Base-by-base conservation (phyloP, 2,329 filamentous ascomycete genomes). In the Botryotinia calthae region DNA sequence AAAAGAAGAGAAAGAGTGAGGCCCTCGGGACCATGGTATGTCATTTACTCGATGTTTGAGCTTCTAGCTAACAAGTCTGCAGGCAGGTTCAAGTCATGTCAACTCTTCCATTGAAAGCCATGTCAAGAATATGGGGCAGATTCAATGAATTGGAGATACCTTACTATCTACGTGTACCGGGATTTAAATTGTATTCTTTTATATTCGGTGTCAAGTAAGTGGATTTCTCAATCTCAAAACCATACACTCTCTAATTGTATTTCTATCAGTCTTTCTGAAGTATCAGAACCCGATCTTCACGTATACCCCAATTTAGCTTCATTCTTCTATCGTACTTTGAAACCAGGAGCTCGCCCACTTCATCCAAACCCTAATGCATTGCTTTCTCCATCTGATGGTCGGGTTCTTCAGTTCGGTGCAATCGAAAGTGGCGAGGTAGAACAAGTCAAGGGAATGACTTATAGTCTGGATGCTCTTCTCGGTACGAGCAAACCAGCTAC, bases 401-500 rank as follows among this genome's bases (percentile, higher is more conserved):
- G 92, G 76, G 88, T 99, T 63, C 88, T 99, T 40, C 95, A 98
- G 79, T 98, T 94, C 78, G 96, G 96, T 18, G 90, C 90, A 78
- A 98, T 99, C 73, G 92, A 97, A 79, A 90, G 95, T 79, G 95
- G 95, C 65, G 94, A 98, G 80, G 97, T 99, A 61, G 96, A 99
- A 82, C 96, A 99, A 84, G 95, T 99, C 76, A 99, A 99, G 84
- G 96, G 96, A 74, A 96, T 99, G 87, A 99, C 96, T 0, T 99
- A 99, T 83, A 97, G 91, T 77, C 88, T 99, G 71, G 96, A 99
- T 81, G 95, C 96, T 12, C 87, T 99, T 2, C 87, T 99, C 2
- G 96, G 96, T 69, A 90, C 88, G 76, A 85, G 86, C 74, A 88
- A 86, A 9, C 87, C 87, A 76, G 76, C 82, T 81, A 76, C 79